These are phyloP conservation scores for Micromonas pusilla DNA, from an alignment of 139 green algal species.

Conservation along the genomic window DNA sequence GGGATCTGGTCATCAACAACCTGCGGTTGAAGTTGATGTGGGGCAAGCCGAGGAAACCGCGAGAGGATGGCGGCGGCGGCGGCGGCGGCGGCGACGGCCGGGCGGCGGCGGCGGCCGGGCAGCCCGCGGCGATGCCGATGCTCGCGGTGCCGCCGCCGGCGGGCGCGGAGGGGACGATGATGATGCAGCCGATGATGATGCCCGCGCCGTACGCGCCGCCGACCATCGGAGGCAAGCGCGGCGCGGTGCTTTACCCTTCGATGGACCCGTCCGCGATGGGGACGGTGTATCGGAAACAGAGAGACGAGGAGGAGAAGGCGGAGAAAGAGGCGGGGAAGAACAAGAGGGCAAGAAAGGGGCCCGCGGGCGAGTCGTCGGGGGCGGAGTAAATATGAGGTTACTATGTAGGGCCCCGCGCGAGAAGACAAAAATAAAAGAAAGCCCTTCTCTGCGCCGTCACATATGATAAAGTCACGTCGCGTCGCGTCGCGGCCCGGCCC, in stretches of 20 bases:
- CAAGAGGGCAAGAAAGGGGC: no score
- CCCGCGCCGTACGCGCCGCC: neutral
- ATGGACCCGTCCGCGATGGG: neutral
- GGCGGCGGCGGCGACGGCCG: conserved; percentile 3
- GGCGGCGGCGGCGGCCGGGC: neutral
- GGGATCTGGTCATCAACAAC: conserved; percentile 77
- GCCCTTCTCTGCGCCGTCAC: no score
- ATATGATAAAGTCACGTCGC: neutral
- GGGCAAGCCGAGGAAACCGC: conserved; percentile 62
- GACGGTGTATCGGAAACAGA: neutral
- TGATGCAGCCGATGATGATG: neutral
- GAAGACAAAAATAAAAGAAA: neutral
- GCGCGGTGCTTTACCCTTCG: neutral
- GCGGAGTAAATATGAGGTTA: neutral
- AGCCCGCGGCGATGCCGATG: neutral
- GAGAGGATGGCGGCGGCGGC: neutral
- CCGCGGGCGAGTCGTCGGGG: no score
- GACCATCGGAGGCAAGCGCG: neutral
- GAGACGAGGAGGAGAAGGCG: neutral
- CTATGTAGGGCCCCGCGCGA: neutral
- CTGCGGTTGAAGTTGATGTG: conserved; percentile 75
- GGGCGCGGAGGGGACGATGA: neutral
- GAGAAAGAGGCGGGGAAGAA: neutral
- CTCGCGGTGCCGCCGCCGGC: neutral
- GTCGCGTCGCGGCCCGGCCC: neutral